Evolutionary conservation across 495 filamentous ascomycete genomes (phyloP).

Genomic region (Bacidia gigantensis): DNA sequence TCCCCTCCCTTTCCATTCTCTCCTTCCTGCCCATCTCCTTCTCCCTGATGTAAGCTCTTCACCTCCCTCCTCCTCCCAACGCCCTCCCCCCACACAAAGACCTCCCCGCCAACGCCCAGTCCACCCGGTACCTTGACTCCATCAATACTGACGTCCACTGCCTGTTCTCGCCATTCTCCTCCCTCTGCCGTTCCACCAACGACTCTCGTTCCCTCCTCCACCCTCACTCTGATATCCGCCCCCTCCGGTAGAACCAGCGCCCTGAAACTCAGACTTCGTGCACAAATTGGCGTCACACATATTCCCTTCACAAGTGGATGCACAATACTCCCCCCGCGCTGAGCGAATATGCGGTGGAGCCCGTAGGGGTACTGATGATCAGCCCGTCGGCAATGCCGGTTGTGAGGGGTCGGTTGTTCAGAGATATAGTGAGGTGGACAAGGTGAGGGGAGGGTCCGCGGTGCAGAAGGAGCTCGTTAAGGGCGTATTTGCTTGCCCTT

Average conservation of each 20-base stretch:
- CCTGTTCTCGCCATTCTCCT: conserved; percentile 27
- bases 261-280: conserved; percentile 79
- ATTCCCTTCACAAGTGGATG: conserved; percentile 81
- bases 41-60: too few species aligned
- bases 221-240: conserved; percentile 64
- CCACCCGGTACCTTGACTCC: conserved; percentile 79
- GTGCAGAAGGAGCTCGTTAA: conserved; percentile 92
- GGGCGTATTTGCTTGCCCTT: conserved; percentile 31
- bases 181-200: conserved; percentile 36
- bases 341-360: conserved; percentile 89
- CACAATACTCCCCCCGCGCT: conserved; percentile 87
- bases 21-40: conserved; percentile 75
- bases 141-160: conserved; percentile 55
- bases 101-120: conserved; percentile 49
- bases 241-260: conserved; percentile 80
- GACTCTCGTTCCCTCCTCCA: conserved; percentile 56
- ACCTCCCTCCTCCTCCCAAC: conserved; percentile 52
- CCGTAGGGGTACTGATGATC: conserved; percentile 84
- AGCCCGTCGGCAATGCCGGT: conserved; percentile 91
- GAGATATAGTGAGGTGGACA: conserved; percentile 74
- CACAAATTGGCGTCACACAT: conserved; percentile 86
- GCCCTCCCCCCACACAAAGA: conserved; percentile 72
- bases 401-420: conserved; percentile 74
- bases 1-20: conserved; percentile 48
- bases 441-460: conserved; percentile 81